These are phyloP conservation scores for Leccinum griseonigrum DNA, from an alignment of 1,284 basidiomycete genomes.

Conservation along the genomic window DNA sequence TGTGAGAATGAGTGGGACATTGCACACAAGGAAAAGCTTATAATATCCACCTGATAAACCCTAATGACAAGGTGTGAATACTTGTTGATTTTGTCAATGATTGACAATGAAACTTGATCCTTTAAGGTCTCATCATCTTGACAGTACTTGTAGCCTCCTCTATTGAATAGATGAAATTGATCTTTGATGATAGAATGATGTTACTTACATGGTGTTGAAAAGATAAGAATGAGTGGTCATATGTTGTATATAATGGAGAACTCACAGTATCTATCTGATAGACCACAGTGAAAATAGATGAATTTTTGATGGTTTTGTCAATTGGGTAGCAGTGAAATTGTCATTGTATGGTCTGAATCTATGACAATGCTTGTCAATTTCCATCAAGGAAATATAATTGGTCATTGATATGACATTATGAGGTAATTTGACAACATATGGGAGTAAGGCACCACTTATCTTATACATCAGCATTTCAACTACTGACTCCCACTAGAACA, in stretches of 20 bases:
- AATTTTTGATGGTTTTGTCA: neutral
- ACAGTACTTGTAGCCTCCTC: neutral
- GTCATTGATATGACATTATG: neutral
- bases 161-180: neutral
- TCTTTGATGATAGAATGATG: too few relatives aligned
- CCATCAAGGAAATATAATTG: neutral
- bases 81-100: neutral
- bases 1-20: too few relatives aligned
- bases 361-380: neutral
- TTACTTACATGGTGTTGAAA: neutral
- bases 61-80: too few relatives aligned
- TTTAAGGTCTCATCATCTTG: neutral
- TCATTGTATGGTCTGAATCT: neutral
- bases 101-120: neutral
- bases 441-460: too few relatives aligned
- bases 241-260: neutral
- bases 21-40: too few relatives aligned
- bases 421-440: neutral
- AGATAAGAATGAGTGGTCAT: neutral
- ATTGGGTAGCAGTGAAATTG: neutral
- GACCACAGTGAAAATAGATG: neutral
- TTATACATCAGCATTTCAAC: too few relatives aligned
- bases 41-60: too few relatives aligned
- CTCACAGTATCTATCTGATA: neutral
- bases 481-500: too few relatives aligned